Evolutionary conservation across 306 rosid species (phyloP), one percentile per base, ranked within the genome.

Genomic region (Quercus ilex): DNA sequence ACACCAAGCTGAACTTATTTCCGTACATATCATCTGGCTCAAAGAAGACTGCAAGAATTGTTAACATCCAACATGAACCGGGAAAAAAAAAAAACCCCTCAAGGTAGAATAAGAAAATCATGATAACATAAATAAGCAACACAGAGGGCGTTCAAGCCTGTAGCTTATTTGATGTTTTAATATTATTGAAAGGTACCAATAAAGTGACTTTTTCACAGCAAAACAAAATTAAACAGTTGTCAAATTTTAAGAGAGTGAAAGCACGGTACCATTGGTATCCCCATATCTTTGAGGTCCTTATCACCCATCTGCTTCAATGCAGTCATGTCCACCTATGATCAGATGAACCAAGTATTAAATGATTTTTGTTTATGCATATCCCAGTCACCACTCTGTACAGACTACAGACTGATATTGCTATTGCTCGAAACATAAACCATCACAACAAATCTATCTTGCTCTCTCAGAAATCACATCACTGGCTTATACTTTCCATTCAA

Each of bases 221-320:
- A 4, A 9, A 59, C 13, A 81, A 43, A 52, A 18, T 19, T 70
- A 4, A 23, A 13, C 68, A 74, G 28, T 25, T 33, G 9, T 19
- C 15, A 67, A 65, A 33, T 33, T 23, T 20, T 12, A 4, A 20
- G 74, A 67, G 35, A 15, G 65, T 26, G 80, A 75, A 80, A 76
- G 25, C n/a, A 35, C 25, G 14, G 52, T 88, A 88, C 94, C 94
- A 88, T 90, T 21, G 92, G 92, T 85, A 88, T 85, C 35, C 94
- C 94, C 87, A 90, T 57, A 79, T 90, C 92, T 74, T 90, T 88
- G 18, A 90, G 94, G 75, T 90, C 92, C 83, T 86, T 85, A 15
- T 90, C 94, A 15, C 88, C 89, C 94, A 86, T 88, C 75, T 88
- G 92, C 80, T 85, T 88, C 90, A 90, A 85, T 41, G 85, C 87